Conservation (phyloP, 768 basidiomycete genomes). For the Termitomyces titanicus region DNA sequence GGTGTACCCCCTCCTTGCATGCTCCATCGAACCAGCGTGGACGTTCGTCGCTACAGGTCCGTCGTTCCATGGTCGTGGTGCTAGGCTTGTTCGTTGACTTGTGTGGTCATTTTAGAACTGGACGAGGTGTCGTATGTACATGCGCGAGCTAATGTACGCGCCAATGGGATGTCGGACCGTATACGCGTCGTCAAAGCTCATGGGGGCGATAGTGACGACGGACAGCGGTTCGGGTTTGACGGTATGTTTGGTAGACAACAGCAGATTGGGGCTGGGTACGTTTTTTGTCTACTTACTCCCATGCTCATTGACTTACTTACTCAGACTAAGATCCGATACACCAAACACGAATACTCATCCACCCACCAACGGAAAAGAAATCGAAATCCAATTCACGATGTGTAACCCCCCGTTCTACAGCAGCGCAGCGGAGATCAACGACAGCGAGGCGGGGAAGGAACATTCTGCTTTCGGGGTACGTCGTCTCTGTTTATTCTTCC, state of each 20-base stretch:
- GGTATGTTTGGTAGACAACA: slow-evolving; percentile 2
- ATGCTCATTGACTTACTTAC: not conserved
- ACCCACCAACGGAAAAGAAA: too few relatives aligned
- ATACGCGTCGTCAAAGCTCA: slow-evolving; percentile 41
- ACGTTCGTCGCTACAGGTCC: slow-evolving; percentile 68
- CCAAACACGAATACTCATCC: not conserved
- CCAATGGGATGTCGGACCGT: slow-evolving; percentile 50
- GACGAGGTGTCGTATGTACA: slow-evolving; percentile 56
- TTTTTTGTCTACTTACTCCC: not conserved
- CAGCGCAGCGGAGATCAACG: slow-evolving; percentile 62
- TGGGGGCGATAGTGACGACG: slow-evolving; percentile 21
- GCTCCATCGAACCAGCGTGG: slow-evolving; percentile 51
- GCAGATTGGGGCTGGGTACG: not conserved
- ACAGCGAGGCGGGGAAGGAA: slow-evolving; percentile 61
- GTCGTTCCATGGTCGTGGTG: too few relatives aligned
- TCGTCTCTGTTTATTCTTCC: not conserved
- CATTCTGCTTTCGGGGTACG: slow-evolving; percentile 67
- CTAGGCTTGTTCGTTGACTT: too few relatives aligned
- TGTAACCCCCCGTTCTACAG: slow-evolving; percentile 97
- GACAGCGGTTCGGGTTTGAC: slow-evolving; percentile 13
- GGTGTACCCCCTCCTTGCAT: slow-evolving; percentile 82
- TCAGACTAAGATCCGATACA: not conserved
- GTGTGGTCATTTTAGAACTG: slow-evolving; percentile 47
- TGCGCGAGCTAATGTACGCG: slow-evolving; percentile 54
- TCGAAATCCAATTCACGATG: slow-evolving; percentile 76